These are phyloP conservation scores for Quercus phellos DNA, from an alignment of 331 rosid species.

Conservation along the genomic window DNA sequence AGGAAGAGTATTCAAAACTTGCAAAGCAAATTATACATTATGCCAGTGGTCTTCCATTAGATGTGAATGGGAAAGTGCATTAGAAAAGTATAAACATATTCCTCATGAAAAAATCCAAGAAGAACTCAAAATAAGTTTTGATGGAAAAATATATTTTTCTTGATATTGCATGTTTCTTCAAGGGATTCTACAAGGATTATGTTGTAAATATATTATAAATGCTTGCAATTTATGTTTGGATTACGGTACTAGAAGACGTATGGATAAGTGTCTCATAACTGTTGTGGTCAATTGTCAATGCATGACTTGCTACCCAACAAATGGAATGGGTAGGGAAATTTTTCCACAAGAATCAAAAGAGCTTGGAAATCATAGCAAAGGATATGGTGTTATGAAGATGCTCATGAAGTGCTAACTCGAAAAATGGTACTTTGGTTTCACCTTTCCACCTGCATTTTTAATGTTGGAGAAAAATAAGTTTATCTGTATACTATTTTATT, in stretches of 20 bases:
- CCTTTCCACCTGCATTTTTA: background rate
- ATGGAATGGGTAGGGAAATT: constrained; percentile 26
- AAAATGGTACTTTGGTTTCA: no score
- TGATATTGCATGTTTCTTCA: background rate
- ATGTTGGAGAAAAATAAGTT: no score
- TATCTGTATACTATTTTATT: no score
- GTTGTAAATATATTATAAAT: background rate
- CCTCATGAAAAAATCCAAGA: background rate
- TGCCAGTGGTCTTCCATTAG: background rate
- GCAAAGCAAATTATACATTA: no score
- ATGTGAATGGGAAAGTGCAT: background rate
- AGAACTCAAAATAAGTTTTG: background rate
- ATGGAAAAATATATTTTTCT: background rate
- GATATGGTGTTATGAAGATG: constrained; percentile 7
- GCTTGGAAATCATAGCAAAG: background rate
- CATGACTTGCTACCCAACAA: constrained; percentile 9
- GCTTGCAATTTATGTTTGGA: background rate
- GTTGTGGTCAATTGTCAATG: background rate
- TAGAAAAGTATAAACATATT: background rate
- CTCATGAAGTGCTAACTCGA: background rate
- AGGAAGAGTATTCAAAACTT: no score
- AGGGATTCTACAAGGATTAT: background rate
- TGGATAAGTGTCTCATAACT: background rate
- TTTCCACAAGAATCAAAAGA: background rate
- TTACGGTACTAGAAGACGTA: background rate